Evolutionary conservation across 148 eudicot species (phyloP), one percentile per base, ranked within the genome.

Genomic region (Agrostemma githago): DNA sequence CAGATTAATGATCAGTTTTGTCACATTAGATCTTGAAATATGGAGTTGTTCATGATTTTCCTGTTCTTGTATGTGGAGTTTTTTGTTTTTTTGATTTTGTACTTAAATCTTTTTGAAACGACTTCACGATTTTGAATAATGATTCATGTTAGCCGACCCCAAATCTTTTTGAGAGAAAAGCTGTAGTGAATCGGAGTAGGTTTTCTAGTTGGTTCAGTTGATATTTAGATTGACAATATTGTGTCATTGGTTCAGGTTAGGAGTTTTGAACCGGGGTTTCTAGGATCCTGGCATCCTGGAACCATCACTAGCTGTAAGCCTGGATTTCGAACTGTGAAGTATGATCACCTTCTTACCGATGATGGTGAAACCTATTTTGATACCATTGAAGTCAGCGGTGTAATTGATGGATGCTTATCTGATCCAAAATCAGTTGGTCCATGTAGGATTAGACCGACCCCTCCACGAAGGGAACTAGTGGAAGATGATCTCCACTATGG

Each of bases 221-320:
- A 56, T 21, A 51, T 38, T 77, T 8, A 15, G 57, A 64, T 51
- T 57, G 61, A 71, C 14, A 17, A 20, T 42, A n/a, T 60, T 16
- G 75, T 69, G 19, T 43, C 41, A 17, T 54, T 62, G 46, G 57
- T 84, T 74, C 82, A 95, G 99, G 92, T 92, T 72, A 90, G 88
- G 86, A 90, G 92, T 78, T 9, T 76, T 68, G 97, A 92, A 73
- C 90, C 90, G 38, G 99, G 99, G 61, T 85, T 82, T 71, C 78
- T 59, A 20, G 97, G 97, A 39, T 95, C 99, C 53, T 95, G 99
- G 99, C 97, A 95, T 79, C 14, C 85, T 62, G 99, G 83, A 64
- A 77, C 53, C 43, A 72, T 95, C 38, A 79, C 78, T 74, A 58
- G 58, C 34, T 75, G 80, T 61, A 58, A 75, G 63, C n/a, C 53